Evolutionary conservation across 2,329 filamentous ascomycete species (phyloP).

Genomic region (Trichoderma simmonsii): DNA sequence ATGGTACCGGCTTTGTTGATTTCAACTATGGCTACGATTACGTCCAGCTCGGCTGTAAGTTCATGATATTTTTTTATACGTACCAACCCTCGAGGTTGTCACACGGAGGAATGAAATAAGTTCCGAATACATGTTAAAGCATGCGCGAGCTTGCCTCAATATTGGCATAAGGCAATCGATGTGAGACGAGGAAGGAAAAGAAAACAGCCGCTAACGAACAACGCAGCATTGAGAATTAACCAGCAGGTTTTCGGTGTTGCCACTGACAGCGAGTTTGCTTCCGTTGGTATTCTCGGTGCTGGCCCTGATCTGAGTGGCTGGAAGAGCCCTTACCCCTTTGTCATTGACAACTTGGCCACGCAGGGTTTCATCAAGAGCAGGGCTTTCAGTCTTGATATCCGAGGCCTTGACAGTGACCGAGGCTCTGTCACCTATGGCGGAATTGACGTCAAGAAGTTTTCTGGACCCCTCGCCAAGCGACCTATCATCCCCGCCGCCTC

Average conservation of each 20-base stretch:
- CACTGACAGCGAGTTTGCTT: slow-evolving; percentile 29
- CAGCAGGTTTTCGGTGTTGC: slow-evolving; percentile 39
- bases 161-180: background rate
- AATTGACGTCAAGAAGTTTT: slow-evolving; percentile 54
- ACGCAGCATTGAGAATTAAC: slow-evolving; percentile 29
- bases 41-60: slow-evolving; percentile 34
- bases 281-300: slow-evolving; percentile 36
- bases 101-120: background rate
- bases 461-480: slow-evolving; percentile 51
- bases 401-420: slow-evolving; percentile 30
- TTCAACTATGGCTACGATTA: slow-evolving; percentile 36
- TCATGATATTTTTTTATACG: background rate
- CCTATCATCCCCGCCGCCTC: slow-evolving; percentile 49
- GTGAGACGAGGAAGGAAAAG: background rate
- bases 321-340: slow-evolving; percentile 33
- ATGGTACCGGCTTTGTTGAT: slow-evolving; percentile 33
- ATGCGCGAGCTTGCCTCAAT: background rate
- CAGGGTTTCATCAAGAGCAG: slow-evolving; percentile 39
- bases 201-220: background rate
- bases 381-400: slow-evolving; percentile 36
- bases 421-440: slow-evolving; percentile 51
- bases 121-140: background rate
- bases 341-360: slow-evolving; percentile 34
- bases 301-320: slow-evolving; percentile 35
- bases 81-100: background rate